phyloP scores from a whole-genome alignment of 2,329 filamentous ascomycete species.

The Byssochlamys sp. region DNA sequence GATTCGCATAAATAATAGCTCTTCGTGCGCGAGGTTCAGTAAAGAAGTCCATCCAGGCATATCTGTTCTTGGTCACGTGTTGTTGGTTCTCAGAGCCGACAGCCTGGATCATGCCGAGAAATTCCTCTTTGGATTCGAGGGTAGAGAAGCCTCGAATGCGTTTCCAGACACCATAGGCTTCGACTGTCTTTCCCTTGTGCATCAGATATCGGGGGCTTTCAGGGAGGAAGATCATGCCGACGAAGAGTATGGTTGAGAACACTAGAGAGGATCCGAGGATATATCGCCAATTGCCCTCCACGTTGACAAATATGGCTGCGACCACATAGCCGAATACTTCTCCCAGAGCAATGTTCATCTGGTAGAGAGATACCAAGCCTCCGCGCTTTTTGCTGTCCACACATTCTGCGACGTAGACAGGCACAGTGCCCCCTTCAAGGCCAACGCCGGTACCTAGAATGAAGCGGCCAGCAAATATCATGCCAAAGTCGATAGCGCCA shows the following conservation, averaged over 20 bases:
- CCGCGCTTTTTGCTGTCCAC: constrained; percentile 59
- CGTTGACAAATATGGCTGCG: constrained; percentile 62
- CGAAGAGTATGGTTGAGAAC: constrained; percentile 55
- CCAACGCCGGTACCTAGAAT: constrained; percentile 63
- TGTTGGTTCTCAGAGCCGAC: constrained; percentile 50
- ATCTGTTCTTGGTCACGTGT: constrained; percentile 45
- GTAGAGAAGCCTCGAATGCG: constrained; percentile 55
- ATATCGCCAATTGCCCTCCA: constrained; percentile 62
- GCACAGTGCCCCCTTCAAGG: constrained; percentile 64
- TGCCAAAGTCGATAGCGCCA: constrained; percentile 57
- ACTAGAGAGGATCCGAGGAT: constrained; percentile 64
- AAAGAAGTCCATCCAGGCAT: constrained; percentile 65
- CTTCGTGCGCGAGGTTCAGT: constrained; percentile 58
- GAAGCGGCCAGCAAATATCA: constrained; percentile 60
- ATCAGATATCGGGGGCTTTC: constrained; percentile 61
- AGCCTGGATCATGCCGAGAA: constrained; percentile 60
- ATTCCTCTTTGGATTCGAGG: constrained; percentile 55
- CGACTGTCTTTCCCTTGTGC: constrained; percentile 53
- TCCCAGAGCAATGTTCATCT: constrained; percentile 66
- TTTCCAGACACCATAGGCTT: constrained; percentile 62
- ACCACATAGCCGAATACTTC: constrained; percentile 66
- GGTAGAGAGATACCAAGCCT: constrained; percentile 64
- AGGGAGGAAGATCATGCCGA: constrained; percentile 62
- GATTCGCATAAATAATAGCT: constrained; percentile 57
- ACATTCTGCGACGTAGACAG: constrained; percentile 62